Conservation (phyloP, 768 basidiomycete genomes). For the Termitomyces sp. region DNA sequence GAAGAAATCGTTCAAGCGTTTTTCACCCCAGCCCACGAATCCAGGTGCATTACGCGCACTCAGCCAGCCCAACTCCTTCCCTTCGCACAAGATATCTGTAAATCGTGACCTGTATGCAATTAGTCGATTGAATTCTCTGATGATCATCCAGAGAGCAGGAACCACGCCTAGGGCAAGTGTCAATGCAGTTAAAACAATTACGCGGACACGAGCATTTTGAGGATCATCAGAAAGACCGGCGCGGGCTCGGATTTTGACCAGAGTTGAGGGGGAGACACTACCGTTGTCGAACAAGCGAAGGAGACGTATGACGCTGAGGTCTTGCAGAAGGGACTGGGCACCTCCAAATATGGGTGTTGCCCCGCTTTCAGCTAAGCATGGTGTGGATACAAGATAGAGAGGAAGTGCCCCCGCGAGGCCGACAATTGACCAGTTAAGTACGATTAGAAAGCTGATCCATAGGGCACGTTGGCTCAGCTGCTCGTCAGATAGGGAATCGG, state of each 20-base stretch:
- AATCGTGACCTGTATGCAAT: slow-evolving; percentile 53
- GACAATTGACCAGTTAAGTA: slow-evolving; percentile 60
- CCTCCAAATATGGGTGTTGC: slow-evolving; percentile 43
- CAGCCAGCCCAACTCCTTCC: slow-evolving; percentile 73
- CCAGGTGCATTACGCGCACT: slow-evolving; percentile 58
- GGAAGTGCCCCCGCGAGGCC: slow-evolving; percentile 70
- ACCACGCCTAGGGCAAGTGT: slow-evolving; percentile 54
- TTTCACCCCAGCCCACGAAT: slow-evolving; percentile 69
- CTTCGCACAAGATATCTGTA: slow-evolving; percentile 57
- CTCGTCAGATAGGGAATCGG: slow-evolving; percentile 69
- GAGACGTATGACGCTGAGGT: slow-evolving; percentile 73
- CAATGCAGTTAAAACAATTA: slow-evolving; percentile 65
- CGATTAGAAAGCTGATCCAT: slow-evolving; percentile 60
- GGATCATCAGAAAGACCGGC: slow-evolving; percentile 27
- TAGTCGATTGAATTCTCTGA: slow-evolving; percentile 56
- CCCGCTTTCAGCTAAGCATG: slow-evolving; percentile 57
- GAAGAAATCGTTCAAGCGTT: slow-evolving; percentile 63
- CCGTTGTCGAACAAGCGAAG: slow-evolving; percentile 51
- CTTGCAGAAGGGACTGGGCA: slow-evolving; percentile 61
- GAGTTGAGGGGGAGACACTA: slow-evolving; percentile 24
- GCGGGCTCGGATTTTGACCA: slow-evolving; percentile 24
- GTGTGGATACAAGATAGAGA: slow-evolving; percentile 60
- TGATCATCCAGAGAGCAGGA: slow-evolving; percentile 59
- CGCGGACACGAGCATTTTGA: slow-evolving; percentile 46
- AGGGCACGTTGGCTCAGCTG: slow-evolving; percentile 66